Evolutionary conservation across 2,329 filamentous ascomycete species (phyloP), one percentile per base, ranked within the genome.

Genomic region (Metarhizium album): DNA sequence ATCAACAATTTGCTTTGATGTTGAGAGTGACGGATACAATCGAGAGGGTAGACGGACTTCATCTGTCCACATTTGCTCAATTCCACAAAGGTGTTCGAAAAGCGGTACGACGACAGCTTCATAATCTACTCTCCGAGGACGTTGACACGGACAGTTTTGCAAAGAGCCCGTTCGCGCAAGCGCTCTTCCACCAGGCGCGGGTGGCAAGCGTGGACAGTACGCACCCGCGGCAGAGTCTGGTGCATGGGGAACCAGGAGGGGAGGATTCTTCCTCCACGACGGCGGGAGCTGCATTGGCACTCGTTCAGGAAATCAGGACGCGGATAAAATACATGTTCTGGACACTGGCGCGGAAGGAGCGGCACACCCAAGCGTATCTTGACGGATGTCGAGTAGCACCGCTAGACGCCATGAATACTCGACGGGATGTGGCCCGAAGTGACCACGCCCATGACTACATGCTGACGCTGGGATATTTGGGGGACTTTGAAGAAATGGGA

Each of bases 401-500:
- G 6, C 55, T 68, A n/a, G 67, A 69, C 9, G 56, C 58, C 9
- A 63, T 69, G 61, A 57, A 59, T 40, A 58, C 58, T 27, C 60
- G 68, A 7, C 57, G 53, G 48, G 68, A 70, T 51, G 60, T 62
- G 2, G 61, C 67, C 38, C 56, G 59, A 51, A 64, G 62, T 5
- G 57, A 60, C 80, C 56, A 67, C 14, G 65, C 59, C 1, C 79
- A 85, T 57, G 68, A 71, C 2, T 85, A 86, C 60, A 74, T 89
- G 62, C 74, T 82, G 45, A 74, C 79, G 1, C 68, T 89, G 22
- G 84, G 78, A 1, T 74, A 76, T 48, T 64, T 81, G n/a, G 75
- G 75, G 35, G 80, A 87, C 55, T 71, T 72, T 46, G 67, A 74
- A 2, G 79, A 76, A 47, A 79, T 88, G 61, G 71, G 76, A 4